Base-by-base conservation (phyloP, 805 yeast genomes). In the Saccharomycopsis capsularis region DNA sequence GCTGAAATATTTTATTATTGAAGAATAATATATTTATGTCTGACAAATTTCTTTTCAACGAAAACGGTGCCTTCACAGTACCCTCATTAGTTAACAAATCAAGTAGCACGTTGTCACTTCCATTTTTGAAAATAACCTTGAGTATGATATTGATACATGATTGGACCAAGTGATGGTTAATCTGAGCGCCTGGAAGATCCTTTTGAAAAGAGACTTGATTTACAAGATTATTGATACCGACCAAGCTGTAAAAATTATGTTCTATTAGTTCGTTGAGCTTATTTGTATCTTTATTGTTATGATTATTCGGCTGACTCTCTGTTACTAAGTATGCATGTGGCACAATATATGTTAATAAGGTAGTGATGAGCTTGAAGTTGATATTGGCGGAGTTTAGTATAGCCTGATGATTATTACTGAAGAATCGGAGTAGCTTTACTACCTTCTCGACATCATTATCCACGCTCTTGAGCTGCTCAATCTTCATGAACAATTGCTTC, bases 401-500 rank as follows among this genome's bases (percentile, higher is more conserved):
- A n/a, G 24, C n/a, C 15, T 29, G 35, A 5, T 27, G 29, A 23
- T 35, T 43, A 19, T 39, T 27, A 5, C 11, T 3, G 27, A 42
- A 39, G 7, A 18, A 48, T 15, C 22, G n/a, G 6, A 42, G 37
- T 4, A 48, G 39, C 23, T 37, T 43, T 3, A 48, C 19, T 16
- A 25, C 27, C 19, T 21, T 16, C 9, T 16, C 23, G 15, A 25
- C 15, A 19, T 40, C 36, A 29, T 29, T 15, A n/a, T 24, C 25
- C 18, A 40, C n/a, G 6, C 42, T 22, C 40, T 39, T 45, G 19
- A 50, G 34, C 23, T 23, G 18, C 25, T 46, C 54, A 21, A 50
- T 50, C 30, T 46, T 46, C 4, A 44, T 46, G 25, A 50, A 34
- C 15, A 50, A 9, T 18, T 50, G 54, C 27, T 50, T 50, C 54